These are phyloP conservation scores for Phytophthora nicotianae DNA, from an alignment of 352 stramenopile species.

Conservation along the genomic window DNA sequence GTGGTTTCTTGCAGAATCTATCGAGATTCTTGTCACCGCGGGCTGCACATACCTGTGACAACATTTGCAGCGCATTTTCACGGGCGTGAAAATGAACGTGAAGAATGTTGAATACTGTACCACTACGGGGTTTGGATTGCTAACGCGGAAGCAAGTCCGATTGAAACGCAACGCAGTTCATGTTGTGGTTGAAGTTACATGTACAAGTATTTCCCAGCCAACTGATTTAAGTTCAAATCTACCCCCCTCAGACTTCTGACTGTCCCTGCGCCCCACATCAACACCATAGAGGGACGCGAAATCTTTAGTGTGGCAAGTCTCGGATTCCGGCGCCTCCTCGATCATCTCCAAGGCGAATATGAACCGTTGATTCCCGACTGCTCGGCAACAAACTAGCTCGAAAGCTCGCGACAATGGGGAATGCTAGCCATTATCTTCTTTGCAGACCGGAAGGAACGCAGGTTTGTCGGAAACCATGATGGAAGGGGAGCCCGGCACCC, in stretches of 20 bases:
- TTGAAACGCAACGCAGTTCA: conserved; percentile 4
- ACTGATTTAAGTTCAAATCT: too few species aligned
- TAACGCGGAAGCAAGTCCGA: background rate
- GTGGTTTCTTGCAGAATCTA: background rate
- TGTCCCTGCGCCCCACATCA: conserved; percentile 5
- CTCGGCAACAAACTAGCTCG: background rate
- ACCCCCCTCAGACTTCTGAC: too few species aligned
- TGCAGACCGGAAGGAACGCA: conserved; percentile 12
- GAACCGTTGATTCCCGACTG: conserved; percentile 25
- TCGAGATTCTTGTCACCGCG: background rate
- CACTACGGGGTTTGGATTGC: background rate
- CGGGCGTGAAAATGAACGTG: too few species aligned
- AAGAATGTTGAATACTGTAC: background rate
- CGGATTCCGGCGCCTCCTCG: conserved; percentile 16
- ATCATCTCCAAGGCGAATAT: conserved; percentile 7
- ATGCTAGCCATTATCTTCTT: conserved; percentile 13
- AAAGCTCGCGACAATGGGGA: background rate
- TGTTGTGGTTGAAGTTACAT: conserved; percentile 1
- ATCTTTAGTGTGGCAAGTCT: conserved; percentile 10
- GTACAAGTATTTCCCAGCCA: too few species aligned
- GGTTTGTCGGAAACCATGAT: conserved; percentile 23
- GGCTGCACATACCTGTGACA: background rate
- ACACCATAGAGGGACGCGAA: conserved; percentile 11
- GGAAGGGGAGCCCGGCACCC: conserved; percentile 22
- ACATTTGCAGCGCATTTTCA: too few species aligned